phyloP scores from a whole-genome alignment of 2,329 filamentous ascomycete species.

The Verticillium alfalfae region DNA sequence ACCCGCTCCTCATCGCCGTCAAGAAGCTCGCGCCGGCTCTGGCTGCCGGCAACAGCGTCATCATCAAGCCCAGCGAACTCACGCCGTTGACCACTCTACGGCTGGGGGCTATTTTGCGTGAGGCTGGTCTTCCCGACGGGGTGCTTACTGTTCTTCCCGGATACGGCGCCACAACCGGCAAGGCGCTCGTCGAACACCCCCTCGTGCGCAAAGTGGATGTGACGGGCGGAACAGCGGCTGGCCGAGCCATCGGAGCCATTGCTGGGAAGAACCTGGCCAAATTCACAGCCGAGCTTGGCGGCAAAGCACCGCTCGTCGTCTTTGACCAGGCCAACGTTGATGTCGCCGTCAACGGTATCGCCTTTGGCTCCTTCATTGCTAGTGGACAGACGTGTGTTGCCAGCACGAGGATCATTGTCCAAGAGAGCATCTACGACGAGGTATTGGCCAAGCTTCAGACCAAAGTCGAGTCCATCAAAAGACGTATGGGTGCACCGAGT shows the following conservation, averaged over 20 bases:
- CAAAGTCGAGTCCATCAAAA: constrained; percentile 51
- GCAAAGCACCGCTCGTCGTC: constrained; percentile 65
- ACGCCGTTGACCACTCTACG: constrained; percentile 56
- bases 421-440: constrained; percentile 59
- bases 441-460: constrained; percentile 59
- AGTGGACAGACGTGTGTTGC: constrained; percentile 59
- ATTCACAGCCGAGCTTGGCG: constrained; percentile 66
- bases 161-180: constrained; percentile 44
- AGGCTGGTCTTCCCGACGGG: constrained; percentile 66
- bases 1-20: constrained; percentile 51
- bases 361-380: constrained; percentile 51
- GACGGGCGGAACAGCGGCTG: constrained; percentile 69
- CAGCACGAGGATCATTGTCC: constrained; percentile 69
- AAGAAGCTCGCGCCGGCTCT: constrained; percentile 58
- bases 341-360: constrained; percentile 64
- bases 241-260: constrained; percentile 61
- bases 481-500: constrained; percentile 50
- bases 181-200: constrained; percentile 45
- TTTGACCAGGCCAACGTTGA: constrained; percentile 61
- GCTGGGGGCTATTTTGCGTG: constrained; percentile 53
- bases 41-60: constrained; percentile 52
- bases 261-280: constrained; percentile 62
- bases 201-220: constrained; percentile 64
- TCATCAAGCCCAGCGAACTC: constrained; percentile 59
- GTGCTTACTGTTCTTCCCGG: constrained; percentile 61